A percentile compares a stretch with the other conserved stretches of the same genome.
Conservation (phyloP, 2,329 filamentous ascomycete genomes). For the Arthroderma sp. region DNA sequence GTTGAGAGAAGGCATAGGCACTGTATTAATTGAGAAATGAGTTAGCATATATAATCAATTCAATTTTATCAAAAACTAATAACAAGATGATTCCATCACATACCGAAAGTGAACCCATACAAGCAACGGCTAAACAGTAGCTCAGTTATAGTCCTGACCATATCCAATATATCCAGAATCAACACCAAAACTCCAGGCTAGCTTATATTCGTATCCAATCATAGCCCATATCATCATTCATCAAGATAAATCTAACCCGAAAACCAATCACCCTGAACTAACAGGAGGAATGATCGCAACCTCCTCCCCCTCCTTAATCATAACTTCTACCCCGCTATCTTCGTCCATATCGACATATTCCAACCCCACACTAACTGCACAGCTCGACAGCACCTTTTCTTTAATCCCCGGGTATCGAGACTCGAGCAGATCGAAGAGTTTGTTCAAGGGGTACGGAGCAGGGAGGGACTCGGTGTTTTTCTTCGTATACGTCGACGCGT, state of each 20-base stretch:
- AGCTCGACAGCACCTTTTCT: constrained; percentile 26
- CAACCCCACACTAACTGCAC: constrained; percentile 29
- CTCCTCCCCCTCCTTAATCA: constrained; percentile 28
- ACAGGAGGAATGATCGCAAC: constrained; percentile 36
- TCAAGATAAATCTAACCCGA: neutral
- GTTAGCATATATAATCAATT: too few species aligned
- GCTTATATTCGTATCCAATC: too few species aligned
- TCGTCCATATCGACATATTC: constrained; percentile 29
- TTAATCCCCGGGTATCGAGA: constrained; percentile 28
- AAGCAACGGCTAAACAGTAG: neutral
- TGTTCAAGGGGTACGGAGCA: constrained; percentile 27
- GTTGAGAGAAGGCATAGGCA: too few species aligned
- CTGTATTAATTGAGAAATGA: too few species aligned
- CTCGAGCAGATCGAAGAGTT: constrained; percentile 28
- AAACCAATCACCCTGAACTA: constrained; percentile 27
- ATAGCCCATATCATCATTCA: too few species aligned
- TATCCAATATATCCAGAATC: neutral
- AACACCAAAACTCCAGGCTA: too few species aligned
- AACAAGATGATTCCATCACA: too few species aligned
- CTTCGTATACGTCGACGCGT: constrained; percentile 28
- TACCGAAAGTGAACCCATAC: too few species aligned
- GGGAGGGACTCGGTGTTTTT: constrained; percentile 28
- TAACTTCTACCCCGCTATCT: constrained; percentile 12
- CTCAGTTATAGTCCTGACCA: neutral
- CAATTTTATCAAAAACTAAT: too few species aligned